Base-by-base conservation (phyloP, 371 early-diverging fungal species). In the Mortierella sp. region DNA sequence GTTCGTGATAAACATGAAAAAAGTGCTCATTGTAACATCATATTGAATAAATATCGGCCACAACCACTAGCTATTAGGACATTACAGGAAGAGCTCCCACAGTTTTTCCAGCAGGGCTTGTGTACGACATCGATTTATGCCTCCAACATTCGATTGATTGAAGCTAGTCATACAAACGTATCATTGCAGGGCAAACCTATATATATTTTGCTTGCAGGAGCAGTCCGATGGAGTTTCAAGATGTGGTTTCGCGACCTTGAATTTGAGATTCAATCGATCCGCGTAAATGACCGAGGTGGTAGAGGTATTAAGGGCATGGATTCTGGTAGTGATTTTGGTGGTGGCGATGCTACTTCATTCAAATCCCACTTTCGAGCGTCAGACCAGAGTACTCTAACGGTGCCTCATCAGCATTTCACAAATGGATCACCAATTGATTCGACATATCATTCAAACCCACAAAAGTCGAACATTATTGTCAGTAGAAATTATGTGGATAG, bases 151-250 rank as follows among this genome's bases (percentile, higher is more conserved):
- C 74, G 80, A 32, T 29, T 79, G 34, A 74, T 70, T 35, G 80
- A 79, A 32, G 70, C 74, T 10, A 79, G 74, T 15, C 80, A 79
- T 70, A 79, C 80, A 12, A 79, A 79, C 35, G 80, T 67, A 10
- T 73, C 74, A 3, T 10, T 79, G 9, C 80, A 79, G 56, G 74
- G 80, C 23, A 74, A 67, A 42, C 29, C 80, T 12, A 34, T 79
- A 22, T 79, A 79, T 61, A 67, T 79, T 45, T 60, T 74, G 58
- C 68, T 79, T n/a, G 80, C 80, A 23, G 80, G 80, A 1, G 75
- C 80, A 6, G 67, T 79, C 23, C 70, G 80, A 10, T 79, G 80
- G 80, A 79, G 80, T 61, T 79, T 79, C 68, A 79, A 70, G 61
- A 67, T 74, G 68, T 79, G 80, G 80, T 79, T 79, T 73, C 70